Percentiles rank a stretch among this genome's conserved stretches.
These are phyloP conservation scores for Cyclocybe cylindracea DNA, from an alignment of 768 basidiomycete species.

Conservation along the genomic window DNA sequence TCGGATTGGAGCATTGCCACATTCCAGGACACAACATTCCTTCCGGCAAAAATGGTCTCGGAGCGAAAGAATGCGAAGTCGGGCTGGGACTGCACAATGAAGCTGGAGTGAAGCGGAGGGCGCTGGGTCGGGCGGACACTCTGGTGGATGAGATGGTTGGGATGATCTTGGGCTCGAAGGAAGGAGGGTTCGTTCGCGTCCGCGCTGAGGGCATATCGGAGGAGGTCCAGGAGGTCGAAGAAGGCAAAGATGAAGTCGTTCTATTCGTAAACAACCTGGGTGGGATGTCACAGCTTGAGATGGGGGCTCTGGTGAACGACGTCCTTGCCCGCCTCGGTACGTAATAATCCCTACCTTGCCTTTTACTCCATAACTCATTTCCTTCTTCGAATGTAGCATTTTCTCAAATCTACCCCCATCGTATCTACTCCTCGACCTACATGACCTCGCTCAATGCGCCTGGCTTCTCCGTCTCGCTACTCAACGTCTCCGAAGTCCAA, in stretches of 20 bases:
- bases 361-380: neutral
- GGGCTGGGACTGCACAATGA: conserved; percentile 62
- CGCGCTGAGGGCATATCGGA: too few species aligned
- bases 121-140: conserved; percentile 32
- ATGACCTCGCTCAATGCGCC: conserved; percentile 65
- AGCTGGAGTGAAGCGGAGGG: conserved; percentile 38
- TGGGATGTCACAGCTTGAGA: conserved; percentile 51
- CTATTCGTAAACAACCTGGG: conserved; percentile 60
- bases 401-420: conserved; percentile 30
- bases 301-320: conserved; percentile 50
- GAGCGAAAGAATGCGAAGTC: conserved; percentile 40
- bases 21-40: conserved; percentile 42
- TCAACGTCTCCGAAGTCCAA: conserved; percentile 41
- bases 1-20: conserved; percentile 57
- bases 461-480: conserved; percentile 53
- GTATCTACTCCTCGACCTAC: conserved; percentile 49
- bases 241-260: conserved; percentile 49
- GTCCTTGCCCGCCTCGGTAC: conserved; percentile 42
- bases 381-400: conserved; percentile 20
- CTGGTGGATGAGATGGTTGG: conserved; percentile 37
- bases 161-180: conserved; percentile 36
- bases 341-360: conserved; percentile 11
- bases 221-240: neutral
- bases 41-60: conserved; percentile 20
- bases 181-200: conserved; percentile 5